Evolutionary conservation across 208 protist species (phyloP).

Genomic region (Blechomonas ayalai): DNA sequence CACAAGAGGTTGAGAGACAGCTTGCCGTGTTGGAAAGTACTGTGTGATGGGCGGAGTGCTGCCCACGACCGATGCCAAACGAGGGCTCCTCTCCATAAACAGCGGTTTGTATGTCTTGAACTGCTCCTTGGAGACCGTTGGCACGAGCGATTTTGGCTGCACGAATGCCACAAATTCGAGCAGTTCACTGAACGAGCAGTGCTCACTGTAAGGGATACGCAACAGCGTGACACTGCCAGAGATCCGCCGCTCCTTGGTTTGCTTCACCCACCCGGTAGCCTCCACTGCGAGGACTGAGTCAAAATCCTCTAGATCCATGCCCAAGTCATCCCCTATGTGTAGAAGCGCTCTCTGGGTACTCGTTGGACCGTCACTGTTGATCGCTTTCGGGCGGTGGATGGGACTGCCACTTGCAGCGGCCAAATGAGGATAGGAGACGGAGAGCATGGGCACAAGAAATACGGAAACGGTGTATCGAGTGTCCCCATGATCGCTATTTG

Average conservation of each 20-base stretch:
- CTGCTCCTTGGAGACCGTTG: slow-evolving; percentile 68
- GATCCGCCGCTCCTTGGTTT: slow-evolving; percentile 10
- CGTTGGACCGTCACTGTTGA: too few relatives aligned
- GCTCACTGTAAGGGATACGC: slow-evolving; percentile 81
- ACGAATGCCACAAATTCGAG: slow-evolving; percentile 66
- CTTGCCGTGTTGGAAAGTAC: slow-evolving; percentile 54
- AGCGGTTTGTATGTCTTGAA: slow-evolving; percentile 54
- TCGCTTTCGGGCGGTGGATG: too few relatives aligned
- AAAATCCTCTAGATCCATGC: slow-evolving; percentile 33
- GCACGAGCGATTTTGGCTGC: slow-evolving; percentile 55
- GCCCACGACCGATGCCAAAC: slow-evolving; percentile 31
- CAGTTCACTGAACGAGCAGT: slow-evolving; percentile 80
- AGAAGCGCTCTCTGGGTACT: too few relatives aligned
- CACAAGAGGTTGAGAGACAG: too few relatives aligned
- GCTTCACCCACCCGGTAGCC: slow-evolving; percentile 78
- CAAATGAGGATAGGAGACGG: slow-evolving; percentile 19
- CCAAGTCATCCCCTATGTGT: slow-evolving; percentile 25
- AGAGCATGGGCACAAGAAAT: slow-evolving; percentile 37
- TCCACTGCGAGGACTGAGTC: slow-evolving; percentile 61
- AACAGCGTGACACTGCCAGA: slow-evolving; percentile 25
- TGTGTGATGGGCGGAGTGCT: slow-evolving; percentile 59
- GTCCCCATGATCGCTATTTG: too few relatives aligned
- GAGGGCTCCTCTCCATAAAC: slow-evolving; percentile 62
- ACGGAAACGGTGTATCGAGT: slow-evolving; percentile 17
- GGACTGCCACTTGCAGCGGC: slow-evolving; percentile 10